Percentiles rank a stretch among this genome's conserved stretches.
phyloP scores from a whole-genome alignment of 805 yeast species.

The Wickerhamiella hasegawae region DNA sequence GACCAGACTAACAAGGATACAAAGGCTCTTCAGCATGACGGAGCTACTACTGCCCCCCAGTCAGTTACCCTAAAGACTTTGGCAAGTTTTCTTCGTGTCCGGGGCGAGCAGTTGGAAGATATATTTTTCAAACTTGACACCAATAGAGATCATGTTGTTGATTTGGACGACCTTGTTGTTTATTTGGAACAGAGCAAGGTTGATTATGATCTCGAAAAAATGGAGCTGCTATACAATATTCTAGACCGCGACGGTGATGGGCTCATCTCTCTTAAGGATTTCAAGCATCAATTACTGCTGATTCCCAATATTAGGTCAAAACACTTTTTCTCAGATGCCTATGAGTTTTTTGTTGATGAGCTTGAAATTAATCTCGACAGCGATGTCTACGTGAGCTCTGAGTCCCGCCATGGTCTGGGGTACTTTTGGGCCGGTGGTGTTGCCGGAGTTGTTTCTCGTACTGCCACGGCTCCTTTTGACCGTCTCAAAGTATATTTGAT shows the following conservation, averaged over 20 bases:
- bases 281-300: slow-evolving; percentile 65
- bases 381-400: slow-evolving; percentile 72
- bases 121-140: slow-evolving; percentile 17
- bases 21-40: neutral
- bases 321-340: slow-evolving; percentile 56
- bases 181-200: slow-evolving; percentile 46
- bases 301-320: slow-evolving; percentile 46
- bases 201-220: slow-evolving; percentile 33
- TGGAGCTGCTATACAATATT: slow-evolving; percentile 39
- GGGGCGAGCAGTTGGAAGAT: slow-evolving; percentile 13
- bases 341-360: slow-evolving; percentile 62
- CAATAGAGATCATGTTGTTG: slow-evolving; percentile 9
- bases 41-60: neutral
- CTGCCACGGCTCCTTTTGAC: slow-evolving; percentile 95
- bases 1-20: neutral
- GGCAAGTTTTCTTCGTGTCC: slow-evolving; percentile 12
- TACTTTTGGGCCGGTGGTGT: slow-evolving; percentile 89
- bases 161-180: slow-evolving; percentile 25
- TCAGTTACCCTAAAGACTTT: slow-evolving; percentile 2
- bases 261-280: slow-evolving; percentile 65
- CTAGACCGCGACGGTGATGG: slow-evolving; percentile 45
- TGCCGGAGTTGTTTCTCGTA: slow-evolving; percentile 89
- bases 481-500: slow-evolving; percentile 85
- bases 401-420: slow-evolving; percentile 69
- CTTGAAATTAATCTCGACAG: slow-evolving; percentile 79